Conservation (phyloP, 2,329 filamentous ascomycete species). For the Fusarium devonianum region DNA sequence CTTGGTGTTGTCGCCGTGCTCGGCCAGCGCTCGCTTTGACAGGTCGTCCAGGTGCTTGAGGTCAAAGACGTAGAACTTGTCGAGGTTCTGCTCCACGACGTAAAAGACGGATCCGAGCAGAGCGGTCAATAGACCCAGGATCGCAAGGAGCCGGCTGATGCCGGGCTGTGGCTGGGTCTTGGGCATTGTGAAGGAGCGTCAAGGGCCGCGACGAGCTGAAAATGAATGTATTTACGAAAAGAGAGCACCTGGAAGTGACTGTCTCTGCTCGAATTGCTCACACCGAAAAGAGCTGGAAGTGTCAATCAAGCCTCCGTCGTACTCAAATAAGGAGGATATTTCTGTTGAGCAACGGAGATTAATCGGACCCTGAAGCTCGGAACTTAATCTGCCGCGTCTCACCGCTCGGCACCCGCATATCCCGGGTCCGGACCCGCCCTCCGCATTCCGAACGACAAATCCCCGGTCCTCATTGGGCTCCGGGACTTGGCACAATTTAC, state of each 20-base stretch:
- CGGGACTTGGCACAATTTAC: slow-evolving; percentile 9
- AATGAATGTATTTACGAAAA: neutral
- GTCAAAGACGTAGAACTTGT: slow-evolving; percentile 78
- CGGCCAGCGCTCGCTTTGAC: slow-evolving; percentile 68
- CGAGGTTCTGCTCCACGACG: slow-evolving; percentile 64
- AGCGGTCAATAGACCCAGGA: slow-evolving; percentile 62
- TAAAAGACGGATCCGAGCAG: slow-evolving; percentile 62
- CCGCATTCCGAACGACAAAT: slow-evolving; percentile 22
- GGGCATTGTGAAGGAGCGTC: slow-evolving; percentile 17
- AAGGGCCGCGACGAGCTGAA: neutral
- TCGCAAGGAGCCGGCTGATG: slow-evolving; percentile 52
- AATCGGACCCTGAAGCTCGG: slow-evolving; percentile 23
- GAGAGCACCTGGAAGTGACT: neutral
- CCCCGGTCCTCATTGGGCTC: slow-evolving; percentile 8
- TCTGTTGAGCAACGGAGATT: slow-evolving; percentile 30
- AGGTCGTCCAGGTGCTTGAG: slow-evolving; percentile 73
- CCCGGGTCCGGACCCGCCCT: slow-evolving; percentile 35
- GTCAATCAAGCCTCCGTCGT: neutral
- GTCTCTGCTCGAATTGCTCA: slow-evolving; percentile 18
- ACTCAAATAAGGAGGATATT: slow-evolving; percentile 14
- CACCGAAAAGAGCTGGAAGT: neutral
- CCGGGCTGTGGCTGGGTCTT: slow-evolving; percentile 34
- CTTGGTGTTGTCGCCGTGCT: slow-evolving; percentile 78
- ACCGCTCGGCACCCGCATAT: slow-evolving; percentile 41
- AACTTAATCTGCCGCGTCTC: slow-evolving; percentile 33